phyloP scores from a whole-genome alignment of 108 stramenopile genomes.

The Craspedostauros australis region DNA sequence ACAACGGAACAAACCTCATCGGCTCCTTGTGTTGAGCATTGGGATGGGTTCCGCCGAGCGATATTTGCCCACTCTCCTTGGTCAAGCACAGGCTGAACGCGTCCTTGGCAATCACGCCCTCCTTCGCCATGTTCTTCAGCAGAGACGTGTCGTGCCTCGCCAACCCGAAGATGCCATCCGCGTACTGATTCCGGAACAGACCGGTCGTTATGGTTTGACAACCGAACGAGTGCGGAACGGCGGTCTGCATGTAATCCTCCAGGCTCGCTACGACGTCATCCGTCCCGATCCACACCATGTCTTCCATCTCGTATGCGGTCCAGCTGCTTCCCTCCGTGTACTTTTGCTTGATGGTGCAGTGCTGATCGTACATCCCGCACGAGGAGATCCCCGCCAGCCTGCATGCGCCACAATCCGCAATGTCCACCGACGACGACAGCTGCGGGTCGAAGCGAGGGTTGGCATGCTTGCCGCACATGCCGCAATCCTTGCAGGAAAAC shows the following conservation, averaged over 20 bases:
- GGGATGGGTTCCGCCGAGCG: conserved; percentile 49
- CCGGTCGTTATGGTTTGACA: conserved; percentile 87
- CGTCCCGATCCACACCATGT: conserved; percentile 63
- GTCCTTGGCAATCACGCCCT: conserved; percentile 38
- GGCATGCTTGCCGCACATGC: conserved; percentile 61
- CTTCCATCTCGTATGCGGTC: conserved; percentile 66
- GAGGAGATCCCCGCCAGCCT: conserved; percentile 20
- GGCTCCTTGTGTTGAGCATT: conserved; percentile 29
- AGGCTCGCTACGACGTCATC: conserved; percentile 15
- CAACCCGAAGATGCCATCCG: conserved; percentile 95
- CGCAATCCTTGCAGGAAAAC: conserved; percentile 83
- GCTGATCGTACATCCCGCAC: conserved; percentile 9
- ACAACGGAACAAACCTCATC: conserved; percentile 51
- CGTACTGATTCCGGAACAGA: conserved; percentile 88
- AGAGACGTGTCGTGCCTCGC: conserved; percentile 56
- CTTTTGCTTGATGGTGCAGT: conserved; percentile 47
- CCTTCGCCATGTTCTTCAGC: conserved; percentile 23
- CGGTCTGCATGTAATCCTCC: conserved; percentile 17
- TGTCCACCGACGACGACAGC: conserved; percentile 20
- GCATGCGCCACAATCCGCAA: conserved; percentile 14
- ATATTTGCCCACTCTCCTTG: conserved; percentile 40
- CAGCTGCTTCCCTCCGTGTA: conserved; percentile 78
- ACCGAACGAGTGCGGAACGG: conserved; percentile 84
- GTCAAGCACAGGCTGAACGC: conserved; percentile 71
- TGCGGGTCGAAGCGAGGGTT: conserved; percentile 29